phyloP scores from a whole-genome alignment of 164 flowering plant species.

The Cinnamomum micranthum region DNA sequence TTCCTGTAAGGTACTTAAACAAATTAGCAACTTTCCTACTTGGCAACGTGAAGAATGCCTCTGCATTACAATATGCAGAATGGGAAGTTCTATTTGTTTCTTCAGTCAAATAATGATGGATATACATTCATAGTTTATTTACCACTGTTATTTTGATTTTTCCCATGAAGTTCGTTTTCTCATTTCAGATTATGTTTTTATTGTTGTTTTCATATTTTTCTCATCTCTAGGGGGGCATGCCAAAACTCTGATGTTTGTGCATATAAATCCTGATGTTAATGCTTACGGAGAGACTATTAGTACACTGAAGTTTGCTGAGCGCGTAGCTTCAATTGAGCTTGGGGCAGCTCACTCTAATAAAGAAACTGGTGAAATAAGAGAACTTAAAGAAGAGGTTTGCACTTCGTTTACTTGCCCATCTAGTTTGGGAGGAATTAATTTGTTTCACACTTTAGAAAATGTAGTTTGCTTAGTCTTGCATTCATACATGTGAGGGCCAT shows the following conservation, averaged over 20 bases:
- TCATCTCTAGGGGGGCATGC: constrained; percentile 78
- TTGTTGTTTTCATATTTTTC: not conserved
- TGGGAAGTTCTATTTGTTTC: not conserved
- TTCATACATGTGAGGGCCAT: not conserved
- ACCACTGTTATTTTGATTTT: no score
- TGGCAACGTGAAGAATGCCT: not conserved
- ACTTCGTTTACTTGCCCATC: not conserved
- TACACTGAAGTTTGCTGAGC: constrained; percentile 90
- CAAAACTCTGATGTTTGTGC: constrained; percentile 93
- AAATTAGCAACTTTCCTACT: not conserved
- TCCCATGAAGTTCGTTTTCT: not conserved
- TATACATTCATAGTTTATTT: no score
- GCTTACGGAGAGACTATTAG: constrained; percentile 87
- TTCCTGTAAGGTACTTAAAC: not conserved
- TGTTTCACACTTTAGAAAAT: not conserved
- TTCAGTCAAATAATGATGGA: not conserved
- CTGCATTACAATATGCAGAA: not conserved
- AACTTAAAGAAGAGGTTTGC: constrained; percentile 78
- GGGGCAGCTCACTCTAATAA: constrained; percentile 87
- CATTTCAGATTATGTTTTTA: not conserved
- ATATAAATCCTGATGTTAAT: constrained; percentile 73
- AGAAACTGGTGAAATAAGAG: constrained; percentile 71
- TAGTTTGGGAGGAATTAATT: not conserved
- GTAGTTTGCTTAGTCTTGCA: not conserved
- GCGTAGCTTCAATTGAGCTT: constrained; percentile 79